Evolutionary conservation across 257 asterid species (phyloP), one percentile per base, ranked within the genome.

Genomic region (Penstemon newberryi): DNA sequence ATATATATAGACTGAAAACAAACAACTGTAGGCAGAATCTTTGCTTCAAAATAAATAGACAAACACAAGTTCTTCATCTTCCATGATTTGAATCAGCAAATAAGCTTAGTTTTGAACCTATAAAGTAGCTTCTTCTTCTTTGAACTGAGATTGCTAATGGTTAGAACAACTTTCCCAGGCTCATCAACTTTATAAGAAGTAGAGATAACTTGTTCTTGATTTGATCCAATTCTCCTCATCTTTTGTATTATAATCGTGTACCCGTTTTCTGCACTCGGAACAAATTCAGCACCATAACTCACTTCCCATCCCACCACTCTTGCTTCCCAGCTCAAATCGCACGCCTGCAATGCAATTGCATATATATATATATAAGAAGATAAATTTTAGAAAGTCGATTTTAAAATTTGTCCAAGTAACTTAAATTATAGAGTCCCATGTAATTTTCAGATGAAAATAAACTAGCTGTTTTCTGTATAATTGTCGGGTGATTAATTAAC

Each of bases 301-400:
- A 78, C 81, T 53, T 70, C 83, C 81, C 86, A 73, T 25, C 86
- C 86, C 67, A 81, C 79, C 38, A 78, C 84, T 53, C 76, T 68
- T 7, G 60, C 25, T 68, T 79, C 84, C 80, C 84, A 79, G 6
- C 60, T 55, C 46, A 69, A 61, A 0, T 47, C 0, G 49, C 77
- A 56, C 44, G 12, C 71, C 78, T 79, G 64, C 60, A 63, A 11
- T 13, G 15, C 18, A 15, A 15, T 15, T 15, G 18, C 18, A 15
- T 15, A 59, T 33, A 19, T 19, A 19, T 63, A 15, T 4, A 45
- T 8, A n/a, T 51, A 5, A 4, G 25, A 51, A 7, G n/a, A 15
- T 51, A 4, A 51, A 11, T 51, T 6, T 7, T 51, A 25, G 33
- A 2, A 25, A 25, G 2, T 25, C 33, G 33, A 25, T 25, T 25